These are phyloP conservation scores for Naganishia sp. DNA, from an alignment of 1,284 basidiomycete genomes.

Conservation along the genomic window DNA sequence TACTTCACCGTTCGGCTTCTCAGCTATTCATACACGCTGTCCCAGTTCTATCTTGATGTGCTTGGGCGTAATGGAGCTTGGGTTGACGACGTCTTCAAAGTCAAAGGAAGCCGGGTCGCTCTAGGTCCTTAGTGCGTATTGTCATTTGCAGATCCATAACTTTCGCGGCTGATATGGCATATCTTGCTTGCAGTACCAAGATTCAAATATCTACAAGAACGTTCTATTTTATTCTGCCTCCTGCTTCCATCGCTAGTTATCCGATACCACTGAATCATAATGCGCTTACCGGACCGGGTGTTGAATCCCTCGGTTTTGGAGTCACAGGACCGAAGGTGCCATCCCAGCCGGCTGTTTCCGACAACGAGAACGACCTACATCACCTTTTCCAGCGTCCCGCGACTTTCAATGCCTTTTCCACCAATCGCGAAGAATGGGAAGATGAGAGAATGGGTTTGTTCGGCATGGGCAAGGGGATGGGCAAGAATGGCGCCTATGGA, in stretches of 20 bases:
- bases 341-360: conserved; percentile 14
- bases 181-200: conserved; percentile 70
- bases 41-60: conserved; percentile 88
- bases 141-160: neutral
- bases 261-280: conserved; percentile 40
- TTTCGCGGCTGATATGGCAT: neutral
- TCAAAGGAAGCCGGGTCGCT: conserved; percentile 78
- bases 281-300: neutral
- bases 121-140: conserved; percentile 72
- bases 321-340: neutral
- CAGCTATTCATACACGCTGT: conserved; percentile 56
- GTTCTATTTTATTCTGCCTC: conserved; percentile 92
- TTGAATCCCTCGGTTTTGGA: conserved; percentile 1
- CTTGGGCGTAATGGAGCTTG: conserved; percentile 94
- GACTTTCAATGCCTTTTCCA: conserved; percentile 52
- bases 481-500: conserved; percentile 29
- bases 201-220: conserved; percentile 98
- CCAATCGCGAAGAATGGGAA: conserved; percentile 34
- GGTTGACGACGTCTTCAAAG: conserved; percentile 94
- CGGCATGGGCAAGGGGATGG: conserved; percentile 33
- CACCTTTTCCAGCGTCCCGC: conserved; percentile 39
- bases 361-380: conserved; percentile 29
- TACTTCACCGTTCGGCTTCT: conserved; percentile 57
- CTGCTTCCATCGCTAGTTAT: conserved; percentile 50
- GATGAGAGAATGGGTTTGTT: conserved; percentile 32